Conservation (phyloP, 768 basidiomycete genomes). For the Cystoderma amianthinum region DNA sequence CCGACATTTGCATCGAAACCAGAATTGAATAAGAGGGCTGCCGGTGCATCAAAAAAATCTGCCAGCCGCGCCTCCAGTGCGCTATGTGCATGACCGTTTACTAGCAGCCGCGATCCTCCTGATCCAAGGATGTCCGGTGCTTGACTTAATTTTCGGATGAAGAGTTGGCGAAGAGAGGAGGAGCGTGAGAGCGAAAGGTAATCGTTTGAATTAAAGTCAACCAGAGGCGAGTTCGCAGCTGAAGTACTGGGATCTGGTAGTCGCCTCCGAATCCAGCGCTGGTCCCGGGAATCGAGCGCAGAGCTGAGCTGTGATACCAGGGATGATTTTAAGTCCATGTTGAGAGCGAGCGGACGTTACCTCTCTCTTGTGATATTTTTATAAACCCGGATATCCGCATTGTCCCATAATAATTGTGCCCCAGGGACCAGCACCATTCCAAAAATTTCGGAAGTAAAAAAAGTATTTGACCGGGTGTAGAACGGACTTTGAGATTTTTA, state of each 20-base stretch:
- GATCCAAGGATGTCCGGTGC: conserved; percentile 73
- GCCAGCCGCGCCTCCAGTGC: conserved; percentile 66
- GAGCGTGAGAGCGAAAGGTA: conserved; percentile 80
- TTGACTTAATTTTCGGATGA: conserved; percentile 44
- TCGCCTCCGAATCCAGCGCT: conserved; percentile 60
- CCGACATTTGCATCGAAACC: conserved; percentile 92
- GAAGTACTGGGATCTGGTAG: conserved; percentile 51
- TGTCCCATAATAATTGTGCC: background rate
- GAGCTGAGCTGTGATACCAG: conserved; percentile 32
- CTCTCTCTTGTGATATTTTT: background rate
- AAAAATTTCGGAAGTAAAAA: background rate
- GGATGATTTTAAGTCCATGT: conserved; percentile 7
- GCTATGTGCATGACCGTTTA: conserved; percentile 65
- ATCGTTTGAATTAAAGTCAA: conserved; percentile 88
- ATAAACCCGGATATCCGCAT: conserved; percentile 1
- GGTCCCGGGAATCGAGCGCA: conserved; percentile 58
- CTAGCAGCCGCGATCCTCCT: conserved; percentile 81
- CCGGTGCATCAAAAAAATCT: conserved; percentile 50
- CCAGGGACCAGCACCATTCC: conserved; percentile 1
- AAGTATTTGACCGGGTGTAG: conserved; percentile 4
- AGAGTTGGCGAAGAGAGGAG: conserved; percentile 42
- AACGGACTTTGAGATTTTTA: conserved; percentile 12
- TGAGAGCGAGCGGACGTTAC: background rate
- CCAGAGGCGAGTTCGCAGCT: conserved; percentile 22
- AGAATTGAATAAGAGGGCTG: conserved; percentile 84